phyloP scores from a whole-genome alignment of 2,329 filamentous ascomycete genomes.

The Dothistroma septosporum region DNA sequence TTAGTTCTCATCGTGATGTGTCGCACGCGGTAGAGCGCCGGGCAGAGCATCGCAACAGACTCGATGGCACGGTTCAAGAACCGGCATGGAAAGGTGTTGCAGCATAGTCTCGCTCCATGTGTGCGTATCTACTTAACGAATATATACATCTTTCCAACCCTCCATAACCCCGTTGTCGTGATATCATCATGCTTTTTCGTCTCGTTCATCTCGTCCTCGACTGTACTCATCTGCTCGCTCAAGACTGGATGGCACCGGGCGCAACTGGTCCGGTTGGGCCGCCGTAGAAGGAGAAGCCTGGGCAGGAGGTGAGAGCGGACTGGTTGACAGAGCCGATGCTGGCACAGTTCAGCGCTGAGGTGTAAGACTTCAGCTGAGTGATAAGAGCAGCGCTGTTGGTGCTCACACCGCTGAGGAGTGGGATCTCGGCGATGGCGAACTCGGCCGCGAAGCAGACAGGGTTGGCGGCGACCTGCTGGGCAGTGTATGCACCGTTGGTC shows the following conservation, averaged over 20 bases:
- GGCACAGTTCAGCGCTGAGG: slow-evolving; percentile 20
- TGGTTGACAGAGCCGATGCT: slow-evolving; percentile 27
- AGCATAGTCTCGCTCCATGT: background rate
- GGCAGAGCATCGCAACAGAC: background rate
- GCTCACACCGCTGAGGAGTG: slow-evolving; percentile 21
- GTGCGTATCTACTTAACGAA: background rate
- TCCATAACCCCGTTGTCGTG: background rate
- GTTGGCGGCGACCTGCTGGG: slow-evolving; percentile 25
- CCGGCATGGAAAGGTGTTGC: too few species aligned
- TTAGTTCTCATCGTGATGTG: too few species aligned
- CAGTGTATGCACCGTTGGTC: slow-evolving; percentile 43
- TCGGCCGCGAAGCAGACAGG: slow-evolving; percentile 29
- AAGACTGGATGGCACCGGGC: slow-evolving; percentile 27
- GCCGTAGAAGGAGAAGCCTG: slow-evolving; percentile 30
- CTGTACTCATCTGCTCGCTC: background rate
- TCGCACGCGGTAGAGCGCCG: too few species aligned
- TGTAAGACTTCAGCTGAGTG: slow-evolving; percentile 11
- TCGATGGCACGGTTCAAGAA: too few species aligned
- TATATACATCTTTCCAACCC: background rate
- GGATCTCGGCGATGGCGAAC: slow-evolving; percentile 24
- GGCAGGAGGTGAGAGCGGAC: slow-evolving; percentile 26
- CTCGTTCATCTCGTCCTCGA: background rate
- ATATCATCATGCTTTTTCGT: background rate
- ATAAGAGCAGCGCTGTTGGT: slow-evolving; percentile 1
- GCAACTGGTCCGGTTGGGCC: slow-evolving; percentile 29